These are phyloP conservation scores for Clarkia xantiana DNA, from an alignment of 345 rosid genomes.

Conservation along the genomic window DNA sequence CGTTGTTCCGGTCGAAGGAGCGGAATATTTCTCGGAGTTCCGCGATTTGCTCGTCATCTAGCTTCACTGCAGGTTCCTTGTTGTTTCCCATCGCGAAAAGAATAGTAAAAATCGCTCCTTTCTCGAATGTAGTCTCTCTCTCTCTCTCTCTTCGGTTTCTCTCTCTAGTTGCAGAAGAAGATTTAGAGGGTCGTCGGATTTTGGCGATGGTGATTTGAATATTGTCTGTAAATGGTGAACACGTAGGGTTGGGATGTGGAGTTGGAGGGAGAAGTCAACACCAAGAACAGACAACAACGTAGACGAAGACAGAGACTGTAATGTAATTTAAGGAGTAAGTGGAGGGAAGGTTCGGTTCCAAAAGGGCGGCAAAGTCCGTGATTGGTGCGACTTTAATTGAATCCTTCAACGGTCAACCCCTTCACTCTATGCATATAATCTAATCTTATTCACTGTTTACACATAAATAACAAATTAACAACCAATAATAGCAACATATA, in stretches of 20 bases:
- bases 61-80: conserved; percentile 28
- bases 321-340: too few species aligned
- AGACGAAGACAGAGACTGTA: neutral
- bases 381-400: conserved; percentile 11
- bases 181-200: conserved; percentile 1
- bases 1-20: conserved; percentile 70
- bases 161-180: too few species aligned
- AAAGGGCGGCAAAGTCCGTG: conserved; percentile 17
- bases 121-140: neutral
- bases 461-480: too few species aligned
- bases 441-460: neutral
- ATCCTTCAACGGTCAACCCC: neutral
- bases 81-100: conserved; percentile 16
- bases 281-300: neutral
- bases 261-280: conserved; percentile 1
- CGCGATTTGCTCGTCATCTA: conserved; percentile 62
- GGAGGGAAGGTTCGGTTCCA: neutral
- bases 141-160: neutral
- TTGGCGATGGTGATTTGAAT: conserved; percentile 2
- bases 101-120: neutral
- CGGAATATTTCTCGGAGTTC: conserved; percentile 77
- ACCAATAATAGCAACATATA: too few species aligned
- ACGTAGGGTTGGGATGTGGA: conserved; percentile 4
- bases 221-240: conserved; percentile 8
- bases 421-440: neutral